A percentile compares a stretch with the other conserved stretches of the same genome.
These are phyloP conservation scores for Thermothielavioides terrestris DNA, from an alignment of 495 filamentous ascomycete species.

Conservation along the genomic window DNA sequence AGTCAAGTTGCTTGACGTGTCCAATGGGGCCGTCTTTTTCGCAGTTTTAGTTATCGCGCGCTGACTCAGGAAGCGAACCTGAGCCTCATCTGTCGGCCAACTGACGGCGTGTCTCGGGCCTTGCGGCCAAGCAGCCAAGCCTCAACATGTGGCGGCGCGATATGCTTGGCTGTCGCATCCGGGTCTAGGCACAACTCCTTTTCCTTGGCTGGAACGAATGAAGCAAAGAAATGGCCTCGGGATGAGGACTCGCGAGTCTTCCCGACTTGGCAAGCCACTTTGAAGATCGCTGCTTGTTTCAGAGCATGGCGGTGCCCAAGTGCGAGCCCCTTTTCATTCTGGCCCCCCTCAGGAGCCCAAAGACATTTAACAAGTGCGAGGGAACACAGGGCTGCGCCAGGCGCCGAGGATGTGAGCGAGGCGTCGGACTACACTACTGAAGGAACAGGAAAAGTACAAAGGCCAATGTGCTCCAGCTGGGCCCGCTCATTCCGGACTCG, in stretches of 20 bases:
- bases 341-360: background rate
- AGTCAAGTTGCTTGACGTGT: too few species aligned
- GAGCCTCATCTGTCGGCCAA: background rate
- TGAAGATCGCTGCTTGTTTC: background rate
- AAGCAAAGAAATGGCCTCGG: background rate
- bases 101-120: too few species aligned
- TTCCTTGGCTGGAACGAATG: background rate
- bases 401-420: too few species aligned
- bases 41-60: too few species aligned
- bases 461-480: background rate
- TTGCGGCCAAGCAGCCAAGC: conserved; percentile 2
- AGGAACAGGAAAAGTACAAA: too few species aligned
- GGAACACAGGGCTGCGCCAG: background rate
- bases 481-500: background rate
- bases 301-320: background rate
- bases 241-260: background rate
- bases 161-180: conserved; percentile 3
- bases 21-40: too few species aligned
- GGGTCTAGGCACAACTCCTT: background rate
- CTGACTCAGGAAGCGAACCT: background rate
- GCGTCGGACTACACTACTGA: too few species aligned
- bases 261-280: background rate
- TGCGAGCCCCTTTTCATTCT: background rate
- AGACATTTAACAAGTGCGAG: background rate
- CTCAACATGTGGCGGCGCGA: background rate